Percentiles rank a stretch among this genome's conserved stretches.
Conservation (phyloP, 257 asterid species). For the Datura wrightii region DNA sequence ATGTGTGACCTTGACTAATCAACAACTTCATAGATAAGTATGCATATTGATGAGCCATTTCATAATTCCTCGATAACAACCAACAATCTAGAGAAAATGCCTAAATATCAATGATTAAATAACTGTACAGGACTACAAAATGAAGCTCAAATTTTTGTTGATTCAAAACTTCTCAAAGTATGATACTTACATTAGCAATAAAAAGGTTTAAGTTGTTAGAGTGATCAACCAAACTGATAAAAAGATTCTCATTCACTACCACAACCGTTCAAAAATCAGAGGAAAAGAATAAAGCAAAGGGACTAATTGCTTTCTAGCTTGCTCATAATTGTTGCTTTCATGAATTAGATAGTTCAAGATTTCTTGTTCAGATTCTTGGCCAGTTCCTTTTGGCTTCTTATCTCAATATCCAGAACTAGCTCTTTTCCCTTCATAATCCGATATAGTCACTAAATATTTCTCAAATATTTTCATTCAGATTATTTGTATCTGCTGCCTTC, state of each 20-base stretch:
- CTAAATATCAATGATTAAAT: background rate
- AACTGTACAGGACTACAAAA: background rate
- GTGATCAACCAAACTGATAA: background rate
- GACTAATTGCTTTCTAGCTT: background rate
- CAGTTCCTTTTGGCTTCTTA: background rate
- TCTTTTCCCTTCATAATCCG: background rate
- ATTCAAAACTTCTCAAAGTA: background rate
- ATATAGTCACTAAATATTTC: background rate
- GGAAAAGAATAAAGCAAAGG: background rate
- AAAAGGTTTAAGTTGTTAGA: background rate
- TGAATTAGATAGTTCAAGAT: background rate
- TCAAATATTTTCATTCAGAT: background rate
- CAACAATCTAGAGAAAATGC: background rate
- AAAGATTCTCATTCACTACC: background rate
- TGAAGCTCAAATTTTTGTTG: background rate
- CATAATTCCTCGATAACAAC: background rate
- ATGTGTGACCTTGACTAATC: background rate
- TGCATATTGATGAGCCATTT: background rate
- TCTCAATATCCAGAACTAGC: background rate
- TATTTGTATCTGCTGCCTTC: background rate
- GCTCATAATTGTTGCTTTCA: background rate
- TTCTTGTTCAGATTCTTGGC: constrained; percentile 11
- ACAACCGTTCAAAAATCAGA: background rate
- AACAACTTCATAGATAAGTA: background rate
- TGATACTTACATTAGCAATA: background rate